Conservation (phyloP, 2,329 filamentous ascomycete genomes). For the Chalaropsis thielavioides region DNA sequence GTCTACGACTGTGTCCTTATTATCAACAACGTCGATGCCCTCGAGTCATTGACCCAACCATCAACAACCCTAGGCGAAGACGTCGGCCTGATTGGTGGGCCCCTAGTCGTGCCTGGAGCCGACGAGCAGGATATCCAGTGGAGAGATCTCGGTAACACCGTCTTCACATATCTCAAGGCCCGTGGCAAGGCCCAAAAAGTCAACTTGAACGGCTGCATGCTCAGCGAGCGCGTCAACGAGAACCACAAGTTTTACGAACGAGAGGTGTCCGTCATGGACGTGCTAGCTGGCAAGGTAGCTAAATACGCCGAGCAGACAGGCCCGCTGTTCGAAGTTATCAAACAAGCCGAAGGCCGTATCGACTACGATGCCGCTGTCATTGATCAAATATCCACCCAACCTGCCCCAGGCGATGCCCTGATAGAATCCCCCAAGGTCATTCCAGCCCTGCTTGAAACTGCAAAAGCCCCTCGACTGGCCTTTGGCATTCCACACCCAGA, state of each 20-base stretch:
- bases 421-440: conserved; percentile 34
- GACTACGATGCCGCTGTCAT: conserved; percentile 58
- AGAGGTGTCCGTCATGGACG: conserved; percentile 38
- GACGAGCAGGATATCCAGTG: conserved; percentile 37
- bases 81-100: conserved; percentile 61
- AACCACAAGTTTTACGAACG: conserved; percentile 44
- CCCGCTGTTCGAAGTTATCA: conserved; percentile 66
- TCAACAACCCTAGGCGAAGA: conserved; percentile 71
- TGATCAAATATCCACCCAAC: conserved; percentile 46
- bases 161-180: conserved; percentile 45
- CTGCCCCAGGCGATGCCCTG: conserved; percentile 60
- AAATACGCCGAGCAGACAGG: conserved; percentile 40
- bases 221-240: conserved; percentile 43
- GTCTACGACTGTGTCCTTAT: conserved; percentile 93
- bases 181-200: conserved; percentile 41
- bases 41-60: conserved; percentile 70
- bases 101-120: conserved; percentile 44
- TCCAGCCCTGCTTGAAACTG: conserved; percentile 20
- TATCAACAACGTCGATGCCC: conserved; percentile 71
- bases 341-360: conserved; percentile 68
- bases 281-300: conserved; percentile 42
- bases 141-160: conserved; percentile 39
- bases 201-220: conserved; percentile 41
- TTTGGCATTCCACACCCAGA: conserved; percentile 69
- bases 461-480: conserved; percentile 28